phyloP scores from a whole-genome alignment of 2,329 filamentous ascomycete species.

The Penicillium sp. region DNA sequence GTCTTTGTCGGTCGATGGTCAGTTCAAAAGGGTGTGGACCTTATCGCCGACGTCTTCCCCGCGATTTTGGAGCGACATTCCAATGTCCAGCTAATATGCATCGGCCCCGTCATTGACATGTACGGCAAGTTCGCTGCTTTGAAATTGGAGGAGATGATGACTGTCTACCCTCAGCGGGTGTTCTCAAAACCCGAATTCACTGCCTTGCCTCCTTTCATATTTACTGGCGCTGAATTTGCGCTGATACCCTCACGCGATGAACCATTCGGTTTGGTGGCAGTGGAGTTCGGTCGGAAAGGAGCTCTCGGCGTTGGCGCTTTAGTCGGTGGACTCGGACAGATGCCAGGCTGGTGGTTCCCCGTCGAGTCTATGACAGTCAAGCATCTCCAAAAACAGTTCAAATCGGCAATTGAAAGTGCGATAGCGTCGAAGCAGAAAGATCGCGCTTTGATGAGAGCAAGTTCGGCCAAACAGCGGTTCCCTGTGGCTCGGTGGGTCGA shows the following conservation, averaged over 20 bases:
- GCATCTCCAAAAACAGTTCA: conserved; percentile 67
- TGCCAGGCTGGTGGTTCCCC: conserved; percentile 73
- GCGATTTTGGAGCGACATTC: conserved; percentile 62
- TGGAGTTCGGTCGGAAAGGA: conserved; percentile 69
- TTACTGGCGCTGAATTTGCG: conserved; percentile 68
- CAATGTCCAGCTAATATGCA: conserved; percentile 63
- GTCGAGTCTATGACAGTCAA: conserved; percentile 65
- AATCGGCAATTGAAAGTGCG: conserved; percentile 63
- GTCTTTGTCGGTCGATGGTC: conserved; percentile 71
- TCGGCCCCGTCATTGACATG: conserved; percentile 69
- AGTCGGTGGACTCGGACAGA: conserved; percentile 67
- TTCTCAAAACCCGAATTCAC: conserved; percentile 70
- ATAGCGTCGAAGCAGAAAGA: conserved; percentile 59
- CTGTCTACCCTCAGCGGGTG: conserved; percentile 65
- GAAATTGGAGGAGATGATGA: conserved; percentile 66
- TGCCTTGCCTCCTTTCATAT: conserved; percentile 65
- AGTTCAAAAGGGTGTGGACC: conserved; percentile 68
- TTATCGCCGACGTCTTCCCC: conserved; percentile 69
- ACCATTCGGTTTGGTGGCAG: conserved; percentile 68
- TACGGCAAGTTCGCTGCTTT: conserved; percentile 69
- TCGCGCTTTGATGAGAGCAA: conserved; percentile 64
- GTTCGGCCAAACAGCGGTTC: conserved; percentile 66
- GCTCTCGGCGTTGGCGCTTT: conserved; percentile 67
- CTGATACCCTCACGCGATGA: conserved; percentile 71
- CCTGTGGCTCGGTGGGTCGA: conserved; percentile 70